These are phyloP conservation scores for Ustilago cynodontis DNA, from an alignment of 1,284 basidiomycete genomes.

Conservation along the genomic window DNA sequence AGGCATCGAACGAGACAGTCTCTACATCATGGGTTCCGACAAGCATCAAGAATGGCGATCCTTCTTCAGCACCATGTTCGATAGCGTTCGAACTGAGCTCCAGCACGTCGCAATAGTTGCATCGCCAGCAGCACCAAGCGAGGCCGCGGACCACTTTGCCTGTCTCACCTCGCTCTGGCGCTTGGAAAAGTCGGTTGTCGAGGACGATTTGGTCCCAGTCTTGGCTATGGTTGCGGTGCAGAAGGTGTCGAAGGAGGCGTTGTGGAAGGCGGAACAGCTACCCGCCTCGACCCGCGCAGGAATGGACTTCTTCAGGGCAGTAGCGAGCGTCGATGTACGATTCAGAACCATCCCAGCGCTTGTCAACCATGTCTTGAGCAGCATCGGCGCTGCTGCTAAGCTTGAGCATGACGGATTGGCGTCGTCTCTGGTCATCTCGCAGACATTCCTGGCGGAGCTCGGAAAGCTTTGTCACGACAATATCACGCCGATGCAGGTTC, in stretches of 20 bases:
- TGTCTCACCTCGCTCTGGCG: conserved; percentile 42
- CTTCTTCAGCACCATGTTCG: conserved; percentile 31
- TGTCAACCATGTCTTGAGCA: conserved; percentile 23
- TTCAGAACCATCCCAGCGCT: conserved; percentile 35
- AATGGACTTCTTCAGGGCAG: conserved; percentile 36
- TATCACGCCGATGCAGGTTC: conserved; percentile 41
- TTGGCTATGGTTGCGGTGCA: conserved; percentile 29
- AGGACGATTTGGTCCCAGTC: conserved; percentile 28
- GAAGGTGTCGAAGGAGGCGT: conserved; percentile 18
- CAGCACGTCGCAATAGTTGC: conserved; percentile 2
- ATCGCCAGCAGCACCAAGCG: neutral
- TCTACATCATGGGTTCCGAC: conserved; percentile 32
- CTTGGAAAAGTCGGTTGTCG: conserved; percentile 41
- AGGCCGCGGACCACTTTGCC: conserved; percentile 26
- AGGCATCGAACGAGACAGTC: conserved; percentile 36
- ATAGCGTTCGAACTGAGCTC: conserved; percentile 15
- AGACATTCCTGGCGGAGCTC: conserved; percentile 36
- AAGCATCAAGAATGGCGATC: conserved; percentile 46
- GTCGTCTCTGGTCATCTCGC: conserved; percentile 30
- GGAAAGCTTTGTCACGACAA: conserved; percentile 38
- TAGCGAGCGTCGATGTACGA: conserved; percentile 24
- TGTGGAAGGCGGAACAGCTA: conserved; percentile 26
- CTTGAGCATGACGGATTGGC: neutral
- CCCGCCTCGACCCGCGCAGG: conserved; percentile 16
- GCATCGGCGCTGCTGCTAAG: conserved; percentile 19